A percentile compares a stretch with the other conserved stretches of the same genome.
These are phyloP conservation scores for Penicillium herquei DNA, from an alignment of 495 filamentous ascomycete genomes.

Conservation along the genomic window DNA sequence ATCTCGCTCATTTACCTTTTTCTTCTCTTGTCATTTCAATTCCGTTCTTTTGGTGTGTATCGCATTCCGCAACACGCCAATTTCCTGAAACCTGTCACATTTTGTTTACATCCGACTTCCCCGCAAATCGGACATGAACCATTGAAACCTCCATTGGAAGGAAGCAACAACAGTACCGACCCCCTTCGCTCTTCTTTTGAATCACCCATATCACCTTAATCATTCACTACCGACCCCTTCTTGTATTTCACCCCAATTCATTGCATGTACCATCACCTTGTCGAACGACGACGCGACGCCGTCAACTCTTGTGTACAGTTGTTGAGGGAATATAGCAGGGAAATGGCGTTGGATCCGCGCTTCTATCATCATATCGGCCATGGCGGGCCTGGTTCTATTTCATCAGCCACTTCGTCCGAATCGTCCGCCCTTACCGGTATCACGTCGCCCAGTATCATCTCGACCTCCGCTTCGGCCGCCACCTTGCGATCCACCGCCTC, in stretches of 20 bases:
- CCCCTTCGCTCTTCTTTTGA: conserved; percentile 17
- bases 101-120: conserved; percentile 18
- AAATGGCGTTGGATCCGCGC: conserved; percentile 59
- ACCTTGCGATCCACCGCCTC: conserved; percentile 48
- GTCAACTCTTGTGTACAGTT: conserved; percentile 45
- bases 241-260: conserved; percentile 15
- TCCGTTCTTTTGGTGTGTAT: not conserved
- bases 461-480: conserved; percentile 63
- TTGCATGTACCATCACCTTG: conserved; percentile 46
- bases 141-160: conserved; percentile 9
- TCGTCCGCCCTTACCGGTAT: conserved; percentile 53
- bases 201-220: conserved; percentile 4
- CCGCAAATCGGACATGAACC: conserved; percentile 14
- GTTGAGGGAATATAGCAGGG: conserved; percentile 45
- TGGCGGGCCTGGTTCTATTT: conserved; percentile 45
- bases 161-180: conserved; percentile 28
- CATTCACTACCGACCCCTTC: conserved; percentile 3
- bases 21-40: not conserved
- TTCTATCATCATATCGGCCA: conserved; percentile 51
- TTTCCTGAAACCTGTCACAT: not conserved
- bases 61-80: conserved; percentile 12
- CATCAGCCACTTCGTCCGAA: conserved; percentile 58
- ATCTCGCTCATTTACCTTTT: not conserved
- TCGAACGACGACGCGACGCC: conserved; percentile 45
- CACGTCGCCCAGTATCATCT: conserved; percentile 45